Evolutionary conservation across 1,139 yeast species (phyloP).

Genomic region (Arxiozyma slooffiae): DNA sequence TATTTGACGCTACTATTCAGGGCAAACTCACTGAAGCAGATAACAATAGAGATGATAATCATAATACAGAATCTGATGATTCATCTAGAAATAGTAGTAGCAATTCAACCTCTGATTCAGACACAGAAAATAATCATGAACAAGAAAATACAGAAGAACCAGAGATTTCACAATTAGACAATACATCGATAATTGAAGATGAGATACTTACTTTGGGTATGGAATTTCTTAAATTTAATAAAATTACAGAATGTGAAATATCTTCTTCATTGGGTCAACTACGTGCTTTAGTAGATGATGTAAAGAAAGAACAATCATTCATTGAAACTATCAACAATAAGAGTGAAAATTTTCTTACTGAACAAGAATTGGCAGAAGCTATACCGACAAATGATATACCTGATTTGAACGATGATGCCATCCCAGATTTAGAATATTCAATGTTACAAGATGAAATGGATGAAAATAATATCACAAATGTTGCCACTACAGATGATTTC

Average conservation of each 20-base stretch:
- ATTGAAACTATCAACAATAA: conserved; percentile 40
- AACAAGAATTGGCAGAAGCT: conserved; percentile 31
- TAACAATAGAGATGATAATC: conserved; percentile 15
- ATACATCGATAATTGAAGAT: conserved; percentile 17
- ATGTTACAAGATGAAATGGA: conserved; percentile 17
- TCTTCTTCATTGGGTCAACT: conserved; percentile 59
- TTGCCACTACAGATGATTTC: conserved; percentile 16
- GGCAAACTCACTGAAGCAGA: conserved; percentile 16
- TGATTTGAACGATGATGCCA: conserved; percentile 18
- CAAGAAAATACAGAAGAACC: not conserved
- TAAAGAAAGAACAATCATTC: conserved; percentile 45
- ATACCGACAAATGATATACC: conserved; percentile 29
- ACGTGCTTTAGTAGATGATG: conserved; percentile 48
- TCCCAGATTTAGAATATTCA: conserved; percentile 17
- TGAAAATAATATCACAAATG: conserved; percentile 23
- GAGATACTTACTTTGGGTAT: conserved; percentile 28
- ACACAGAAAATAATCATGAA: conserved; percentile 16
- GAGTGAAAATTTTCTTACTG: conserved; percentile 26
- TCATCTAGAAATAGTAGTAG: not conserved
- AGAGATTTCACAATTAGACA: not conserved
- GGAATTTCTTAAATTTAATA: conserved; percentile 29
- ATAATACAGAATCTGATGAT: not conserved
- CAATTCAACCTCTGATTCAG: conserved; percentile 6
- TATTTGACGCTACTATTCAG: conserved; percentile 34
- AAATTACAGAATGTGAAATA: conserved; percentile 37